Conservation (phyloP, 73 alveolate genomes). For the Blepharisma japonicum region DNA sequence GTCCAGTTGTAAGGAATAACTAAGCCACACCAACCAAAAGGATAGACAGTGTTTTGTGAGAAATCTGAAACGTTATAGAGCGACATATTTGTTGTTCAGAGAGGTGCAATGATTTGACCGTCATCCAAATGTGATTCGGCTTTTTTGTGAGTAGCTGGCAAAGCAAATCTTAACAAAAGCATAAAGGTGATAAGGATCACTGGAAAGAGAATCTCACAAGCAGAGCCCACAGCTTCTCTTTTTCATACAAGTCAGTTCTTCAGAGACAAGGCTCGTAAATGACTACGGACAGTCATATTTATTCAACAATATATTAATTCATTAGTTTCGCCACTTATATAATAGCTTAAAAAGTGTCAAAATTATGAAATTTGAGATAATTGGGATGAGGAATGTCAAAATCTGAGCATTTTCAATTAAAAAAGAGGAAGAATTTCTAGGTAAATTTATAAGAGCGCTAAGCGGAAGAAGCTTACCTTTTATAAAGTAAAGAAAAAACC, state of each 20-base stretch:
- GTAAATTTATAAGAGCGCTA: too few species aligned
- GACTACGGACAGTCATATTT: constrained; percentile 36
- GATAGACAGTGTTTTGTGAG: neutral
- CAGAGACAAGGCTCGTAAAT: constrained; percentile 61
- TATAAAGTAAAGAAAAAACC: too few species aligned
- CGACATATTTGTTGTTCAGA: neutral
- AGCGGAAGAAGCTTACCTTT: too few species aligned
- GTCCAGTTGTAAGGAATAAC: constrained; percentile 7
- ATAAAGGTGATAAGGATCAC: constrained; percentile 47
- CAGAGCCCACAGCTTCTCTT: constrained; percentile 55
- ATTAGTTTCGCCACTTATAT: too few species aligned
- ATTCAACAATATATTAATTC: neutral
- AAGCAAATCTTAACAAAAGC: neutral
- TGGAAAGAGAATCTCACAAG: constrained; percentile 68
- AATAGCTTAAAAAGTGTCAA: too few species aligned
- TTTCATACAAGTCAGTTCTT: constrained; percentile 73
- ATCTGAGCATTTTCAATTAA: too few species aligned
- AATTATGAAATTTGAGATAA: too few species aligned
- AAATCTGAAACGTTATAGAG: neutral
- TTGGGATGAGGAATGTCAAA: too few species aligned
- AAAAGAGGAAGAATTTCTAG: too few species aligned
- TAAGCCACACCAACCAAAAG: neutral
- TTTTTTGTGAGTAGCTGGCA: neutral
- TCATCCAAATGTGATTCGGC: constrained; percentile 1
- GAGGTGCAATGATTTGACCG: neutral